Conservation (phyloP, 352 stramenopile species). For the Globisporangium perplexum region DNA sequence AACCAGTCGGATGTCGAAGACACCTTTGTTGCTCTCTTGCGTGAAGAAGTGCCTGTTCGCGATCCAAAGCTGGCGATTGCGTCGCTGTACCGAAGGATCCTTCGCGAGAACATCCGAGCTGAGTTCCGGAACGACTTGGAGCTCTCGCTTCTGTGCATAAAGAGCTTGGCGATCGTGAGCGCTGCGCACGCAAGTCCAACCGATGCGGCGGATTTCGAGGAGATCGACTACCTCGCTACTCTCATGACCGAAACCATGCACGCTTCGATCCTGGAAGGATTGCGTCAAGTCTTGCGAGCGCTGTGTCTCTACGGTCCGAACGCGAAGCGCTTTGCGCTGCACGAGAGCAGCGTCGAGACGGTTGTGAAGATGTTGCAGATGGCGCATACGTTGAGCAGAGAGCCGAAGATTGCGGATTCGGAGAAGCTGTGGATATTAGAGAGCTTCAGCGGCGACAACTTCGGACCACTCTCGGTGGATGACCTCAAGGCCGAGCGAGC, state of each 20-base stretch:
- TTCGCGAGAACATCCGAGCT: constrained; percentile 70
- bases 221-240: constrained; percentile 58
- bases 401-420: constrained; percentile 12
- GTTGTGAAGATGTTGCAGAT: constrained; percentile 63
- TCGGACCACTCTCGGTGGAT: constrained; percentile 34
- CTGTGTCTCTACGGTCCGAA: constrained; percentile 47
- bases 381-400: constrained; percentile 36
- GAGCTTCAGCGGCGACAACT: constrained; percentile 18
- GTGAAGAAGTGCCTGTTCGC: constrained; percentile 49
- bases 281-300: constrained; percentile 52
- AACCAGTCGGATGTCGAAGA: constrained; percentile 29
- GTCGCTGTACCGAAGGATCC: constrained; percentile 62
- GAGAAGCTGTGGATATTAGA: constrained; percentile 54
- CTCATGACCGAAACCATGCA: constrained; percentile 67
- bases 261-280: constrained; percentile 38
- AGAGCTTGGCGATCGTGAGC: constrained; percentile 57
- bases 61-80: constrained; percentile 47
- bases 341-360: constrained; percentile 34
- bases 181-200: constrained; percentile 33
- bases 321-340: constrained; percentile 40
- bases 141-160: constrained; percentile 53
- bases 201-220: constrained; percentile 50
- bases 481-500: constrained; percentile 31
- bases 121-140: constrained; percentile 64
- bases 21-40: constrained; percentile 33